These are phyloP conservation scores for Phytophthora fragariaefolia DNA, from an alignment of 352 stramenopile genomes.

Conservation along the genomic window DNA sequence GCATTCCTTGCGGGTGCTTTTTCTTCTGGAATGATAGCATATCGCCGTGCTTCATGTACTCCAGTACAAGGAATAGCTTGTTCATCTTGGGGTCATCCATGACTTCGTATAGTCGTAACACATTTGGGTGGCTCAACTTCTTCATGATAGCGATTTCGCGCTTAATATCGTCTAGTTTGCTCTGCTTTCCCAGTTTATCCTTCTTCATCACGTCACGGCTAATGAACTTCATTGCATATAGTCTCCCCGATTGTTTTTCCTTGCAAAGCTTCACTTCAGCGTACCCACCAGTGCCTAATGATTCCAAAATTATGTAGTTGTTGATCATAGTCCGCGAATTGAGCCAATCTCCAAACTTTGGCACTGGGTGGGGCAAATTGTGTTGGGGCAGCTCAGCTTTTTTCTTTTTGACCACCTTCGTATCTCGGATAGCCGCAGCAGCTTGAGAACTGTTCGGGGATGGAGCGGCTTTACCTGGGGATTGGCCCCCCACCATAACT, in stretches of 20 bases:
- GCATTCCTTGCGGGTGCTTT: constrained; percentile 49
- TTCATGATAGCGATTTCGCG: constrained; percentile 98
- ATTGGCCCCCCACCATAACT: constrained; percentile 21
- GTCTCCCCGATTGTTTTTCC: constrained; percentile 72
- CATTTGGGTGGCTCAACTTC: constrained; percentile 95
- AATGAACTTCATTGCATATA: constrained; percentile 91
- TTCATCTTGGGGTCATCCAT: constrained; percentile 96
- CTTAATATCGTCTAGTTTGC: constrained; percentile 89
- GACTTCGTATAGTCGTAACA: constrained; percentile 94
- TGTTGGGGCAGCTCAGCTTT: constrained; percentile 74
- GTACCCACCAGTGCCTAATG: constrained; percentile 88
- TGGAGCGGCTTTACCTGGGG: constrained; percentile 17
- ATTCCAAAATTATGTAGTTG: constrained; percentile 93
- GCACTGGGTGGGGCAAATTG: constrained; percentile 77
- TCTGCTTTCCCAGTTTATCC: constrained; percentile 80
- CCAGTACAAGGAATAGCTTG: constrained; percentile 96
- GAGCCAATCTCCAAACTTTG: constrained; percentile 86
- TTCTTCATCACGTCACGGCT: constrained; percentile 90
- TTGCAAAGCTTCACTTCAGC: constrained; percentile 92
- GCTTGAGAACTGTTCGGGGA: constrained; percentile 15
- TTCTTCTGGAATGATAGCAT: constrained; percentile 80
- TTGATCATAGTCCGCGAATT: constrained; percentile 92
- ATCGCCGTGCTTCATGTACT: constrained; percentile 94
- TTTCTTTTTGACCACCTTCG: constrained; percentile 86
- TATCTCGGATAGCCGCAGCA: constrained; percentile 62